Evolutionary conservation across 1,139 yeast species (phyloP), one percentile per base, ranked within the genome.

Genomic region (Lodderomyces elongisporus): DNA sequence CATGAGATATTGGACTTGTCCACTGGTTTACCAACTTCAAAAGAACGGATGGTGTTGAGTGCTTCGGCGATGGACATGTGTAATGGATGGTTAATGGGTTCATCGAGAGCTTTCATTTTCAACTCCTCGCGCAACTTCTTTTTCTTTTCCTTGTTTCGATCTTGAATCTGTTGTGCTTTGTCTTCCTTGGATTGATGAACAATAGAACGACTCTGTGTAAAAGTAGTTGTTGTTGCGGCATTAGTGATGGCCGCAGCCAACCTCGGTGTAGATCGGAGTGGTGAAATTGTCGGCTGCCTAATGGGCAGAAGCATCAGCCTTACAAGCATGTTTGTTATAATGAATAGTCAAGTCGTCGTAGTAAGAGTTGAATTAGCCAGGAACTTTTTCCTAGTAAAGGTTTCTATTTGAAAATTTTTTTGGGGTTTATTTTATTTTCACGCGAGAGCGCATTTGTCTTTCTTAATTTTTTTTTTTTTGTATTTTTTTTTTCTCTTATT

Each of bases 11-110:
- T 82, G 20, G 91, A 77, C 45, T 79, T 78, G 16, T 67, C 60
- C 3, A 73, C 63, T 2, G 91, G 77, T 48, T 84, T 77, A 4
- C 97, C 97, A 4, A 87, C 94, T 56, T 88, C 96, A 4, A 89
- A 77, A 0, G 97, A 95, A 43, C 96, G 70, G 38, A 91, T 55
- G 51, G 80, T 88, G 49, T 82, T 72, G 55, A 88, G 58, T 1
- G 96, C 97, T 14, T 64, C 58, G 9, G 85, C 75, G 9, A 85
- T 69, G 30, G 77, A 79, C 82, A 85, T 78, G 52, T 78, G 82
- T 33, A 83, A 62, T 2, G 88, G 85, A 39, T 71, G 74, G 14
- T 54, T 47, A 30, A 56, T 54, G 1, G 84, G 75, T 39, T 68
- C 70, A 34, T 72, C 70, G 42, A 56, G 52, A 20, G 52, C 45